Base-by-base conservation (phyloP, 1,284 basidiomycete species). In the Sporisorium iseilematis-ciliati region DNA sequence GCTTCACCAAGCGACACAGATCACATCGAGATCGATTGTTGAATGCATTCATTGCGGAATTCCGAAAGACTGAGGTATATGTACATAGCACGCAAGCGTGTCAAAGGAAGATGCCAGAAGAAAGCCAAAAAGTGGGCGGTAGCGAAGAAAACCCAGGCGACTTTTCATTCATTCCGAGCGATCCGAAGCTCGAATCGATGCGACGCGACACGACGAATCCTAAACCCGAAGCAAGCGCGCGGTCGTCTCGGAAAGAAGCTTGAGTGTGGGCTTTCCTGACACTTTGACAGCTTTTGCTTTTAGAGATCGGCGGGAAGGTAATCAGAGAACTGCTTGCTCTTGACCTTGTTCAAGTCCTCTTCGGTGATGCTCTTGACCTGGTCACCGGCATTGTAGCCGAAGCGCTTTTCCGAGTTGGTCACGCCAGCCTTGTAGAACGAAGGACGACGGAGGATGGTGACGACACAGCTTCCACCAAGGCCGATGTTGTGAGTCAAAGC, bases 401-500 rank as follows among this genome's bases (percentile, higher is more conserved):
- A 75, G 18, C 79, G 73, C 63, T 80, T 75, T 25, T 62, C 62
- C 60, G 72, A 75, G 61, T 70, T 71, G 64, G 72, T 65, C 2
- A 58, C 60, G 14, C 78, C 78, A 1, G 74, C 66, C 65, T 79
- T 75, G 75, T 59, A 82, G 73, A 82, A 82, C 20, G 62, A 40
- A 3, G 81, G 69, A 33, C 75, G 57, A 29, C 61, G 57, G 8
- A 82, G 65, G 57, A 82, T 67, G 43, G 75, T 76, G 16, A 81
- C 80, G 48, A 80, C 80, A 43, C 75, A 79, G 53, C 57, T 69
- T 55, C 78, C 91, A 55, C 93, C 93, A 21, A 93, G 88, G 25
- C 92, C 93, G 57, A 94, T 88, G 82, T 95, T 95, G 78, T 95
- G 93, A 5, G 92, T 90, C 12, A 95, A 87, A 1, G 91, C 92